Evolutionary conservation across 2,329 filamentous ascomycete species (phyloP).

Genomic region (Epichloe typhina): DNA sequence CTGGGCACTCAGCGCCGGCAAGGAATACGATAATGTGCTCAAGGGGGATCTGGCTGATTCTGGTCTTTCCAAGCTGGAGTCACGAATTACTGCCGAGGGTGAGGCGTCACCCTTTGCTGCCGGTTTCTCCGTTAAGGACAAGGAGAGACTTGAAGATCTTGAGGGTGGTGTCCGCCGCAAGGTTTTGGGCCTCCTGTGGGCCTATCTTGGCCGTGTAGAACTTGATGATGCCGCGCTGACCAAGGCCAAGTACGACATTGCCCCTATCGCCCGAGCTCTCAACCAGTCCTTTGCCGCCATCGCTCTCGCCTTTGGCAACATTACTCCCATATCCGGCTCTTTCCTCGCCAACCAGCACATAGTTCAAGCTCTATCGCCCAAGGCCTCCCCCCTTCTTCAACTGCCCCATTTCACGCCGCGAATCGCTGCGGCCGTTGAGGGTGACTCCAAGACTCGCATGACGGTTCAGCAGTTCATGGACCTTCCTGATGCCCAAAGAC

Average conservation of each 20-base stretch:
- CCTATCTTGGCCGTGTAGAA: conserved; percentile 81
- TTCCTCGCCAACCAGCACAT: conserved; percentile 75
- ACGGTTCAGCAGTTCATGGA: conserved; percentile 83
- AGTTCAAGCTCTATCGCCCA: conserved; percentile 78
- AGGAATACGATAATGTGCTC: conserved; percentile 69
- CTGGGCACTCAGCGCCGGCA: conserved; percentile 67
- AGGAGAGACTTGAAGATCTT: conserved; percentile 61
- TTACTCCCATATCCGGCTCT: conserved; percentile 66
- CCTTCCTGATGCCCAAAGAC: conserved; percentile 61
- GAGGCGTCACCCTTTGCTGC: conserved; percentile 35
- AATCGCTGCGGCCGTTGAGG: conserved; percentile 55
- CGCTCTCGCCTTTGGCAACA: conserved; percentile 74
- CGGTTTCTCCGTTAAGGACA: conserved; percentile 60
- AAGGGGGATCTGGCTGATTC: conserved; percentile 67
- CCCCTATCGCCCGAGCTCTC: conserved; percentile 71
- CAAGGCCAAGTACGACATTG: conserved; percentile 78
- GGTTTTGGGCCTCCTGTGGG: conserved; percentile 82
- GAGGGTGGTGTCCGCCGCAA: conserved; percentile 75
- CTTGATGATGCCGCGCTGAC: conserved; percentile 67
- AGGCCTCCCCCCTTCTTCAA: conserved; percentile 77
- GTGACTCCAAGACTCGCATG: conserved; percentile 60
- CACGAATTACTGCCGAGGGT: conserved; percentile 55
- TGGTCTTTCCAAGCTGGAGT: conserved; percentile 72
- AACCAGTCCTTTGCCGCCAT: conserved; percentile 82
- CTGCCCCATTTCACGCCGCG: conserved; percentile 71